phyloP scores from a whole-genome alignment of 2,329 filamentous ascomycete genomes.

The Didymella arachidicola region DNA sequence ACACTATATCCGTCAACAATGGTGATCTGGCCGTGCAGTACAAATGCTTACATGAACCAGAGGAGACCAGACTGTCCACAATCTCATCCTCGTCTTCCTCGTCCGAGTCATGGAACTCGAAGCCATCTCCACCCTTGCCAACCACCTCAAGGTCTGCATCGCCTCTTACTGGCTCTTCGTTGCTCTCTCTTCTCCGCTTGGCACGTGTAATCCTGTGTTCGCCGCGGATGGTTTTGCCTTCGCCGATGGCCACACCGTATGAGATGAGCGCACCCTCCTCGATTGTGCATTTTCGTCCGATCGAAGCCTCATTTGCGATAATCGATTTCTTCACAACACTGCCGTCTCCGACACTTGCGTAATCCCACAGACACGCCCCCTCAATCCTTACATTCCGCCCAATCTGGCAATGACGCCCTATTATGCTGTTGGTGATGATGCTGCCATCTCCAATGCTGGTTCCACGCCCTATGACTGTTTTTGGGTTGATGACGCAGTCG shows the following conservation, averaged over 20 bases:
- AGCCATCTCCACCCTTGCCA: constrained; percentile 66
- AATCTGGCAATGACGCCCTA: constrained; percentile 86
- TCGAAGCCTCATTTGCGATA: constrained; percentile 73
- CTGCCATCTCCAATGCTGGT: constrained; percentile 78
- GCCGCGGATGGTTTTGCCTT: constrained; percentile 60
- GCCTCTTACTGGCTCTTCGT: constrained; percentile 48
- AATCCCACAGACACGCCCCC: constrained; percentile 88
- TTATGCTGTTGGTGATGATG: constrained; percentile 75
- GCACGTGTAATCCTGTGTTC: constrained; percentile 56
- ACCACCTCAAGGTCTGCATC: constrained; percentile 62
- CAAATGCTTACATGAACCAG: constrained; percentile 44
- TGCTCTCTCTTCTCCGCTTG: constrained; percentile 56
- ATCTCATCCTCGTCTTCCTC: constrained; percentile 70
- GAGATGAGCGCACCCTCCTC: constrained; percentile 80
- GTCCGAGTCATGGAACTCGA: constrained; percentile 65
- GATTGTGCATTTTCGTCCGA: constrained; percentile 76
- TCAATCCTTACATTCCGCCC: constrained; percentile 82
- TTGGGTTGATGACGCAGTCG: constrained; percentile 72
- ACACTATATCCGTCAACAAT: constrained; percentile 51
- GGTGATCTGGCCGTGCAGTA: background rate
- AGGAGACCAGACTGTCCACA: constrained; percentile 50
- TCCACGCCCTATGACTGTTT: constrained; percentile 77
- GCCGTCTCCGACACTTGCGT: constrained; percentile 77
- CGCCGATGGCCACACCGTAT: constrained; percentile 75
- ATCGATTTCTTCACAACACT: constrained; percentile 75